These are phyloP conservation scores for Globisporangium yorkense DNA, from an alignment of 352 stramenopile species.

Conservation along the genomic window DNA sequence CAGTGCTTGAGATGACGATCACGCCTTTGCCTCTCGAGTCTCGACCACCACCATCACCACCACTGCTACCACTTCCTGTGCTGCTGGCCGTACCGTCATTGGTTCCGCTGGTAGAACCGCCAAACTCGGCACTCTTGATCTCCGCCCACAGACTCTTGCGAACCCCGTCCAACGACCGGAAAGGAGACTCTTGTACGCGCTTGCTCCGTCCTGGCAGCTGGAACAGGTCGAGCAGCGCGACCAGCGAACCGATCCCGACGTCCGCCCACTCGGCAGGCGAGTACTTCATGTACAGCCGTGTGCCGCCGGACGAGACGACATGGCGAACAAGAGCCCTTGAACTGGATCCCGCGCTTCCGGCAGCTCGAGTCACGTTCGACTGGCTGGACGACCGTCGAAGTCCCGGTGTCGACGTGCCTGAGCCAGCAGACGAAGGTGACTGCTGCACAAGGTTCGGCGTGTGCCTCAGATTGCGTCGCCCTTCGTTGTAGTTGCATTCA, in stretches of 20 bases:
- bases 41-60: not conserved
- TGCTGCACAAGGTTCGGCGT: constrained; percentile 10
- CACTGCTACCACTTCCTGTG: not conserved
- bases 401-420: no score
- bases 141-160: constrained; percentile 45
- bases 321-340: not conserved
- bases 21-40: no score
- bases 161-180: constrained; percentile 46
- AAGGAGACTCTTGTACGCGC: constrained; percentile 33
- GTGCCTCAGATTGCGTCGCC: constrained; percentile 28
- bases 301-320: constrained; percentile 12
- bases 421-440: not conserved
- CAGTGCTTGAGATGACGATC: no score
- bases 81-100: not conserved
- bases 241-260: constrained; percentile 52
- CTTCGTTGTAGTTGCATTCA: constrained; percentile 92
- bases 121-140: constrained; percentile 21
- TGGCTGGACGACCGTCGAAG: no score
- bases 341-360: no score
- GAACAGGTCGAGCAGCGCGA: constrained; percentile 61
- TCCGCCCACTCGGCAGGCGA: constrained; percentile 57
- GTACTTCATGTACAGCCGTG: constrained; percentile 58
- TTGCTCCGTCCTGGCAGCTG: constrained; percentile 29
- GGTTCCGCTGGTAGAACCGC: constrained; percentile 5
- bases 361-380: no score